Evolutionary conservation across 352 stramenopile species (phyloP), one percentile per base, ranked within the genome.

Genomic region (Pythium insidiosum): DNA sequence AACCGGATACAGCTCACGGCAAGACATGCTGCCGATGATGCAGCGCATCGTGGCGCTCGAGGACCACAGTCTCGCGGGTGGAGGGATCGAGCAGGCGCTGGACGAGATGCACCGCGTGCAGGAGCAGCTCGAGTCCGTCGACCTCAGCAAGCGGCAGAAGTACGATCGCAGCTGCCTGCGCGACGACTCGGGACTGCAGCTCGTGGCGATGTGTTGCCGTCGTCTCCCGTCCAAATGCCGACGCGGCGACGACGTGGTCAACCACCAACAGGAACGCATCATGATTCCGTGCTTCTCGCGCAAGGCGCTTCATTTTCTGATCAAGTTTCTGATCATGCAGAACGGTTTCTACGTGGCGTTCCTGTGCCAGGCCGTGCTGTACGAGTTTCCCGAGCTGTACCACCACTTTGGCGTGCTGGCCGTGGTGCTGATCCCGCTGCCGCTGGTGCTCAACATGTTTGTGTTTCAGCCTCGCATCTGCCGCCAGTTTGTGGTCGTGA

Each of bases 91-190:
- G 16, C 12, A 47, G 18, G 47, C 47, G 11, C 31, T 54, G 25
- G 38, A 47, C 38, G 47, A 47, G 47, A 54, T 54, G 47, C 47
- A 54, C n/a, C 38, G 43, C 28, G 47, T 54, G 22, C 47, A 54
- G 18, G 47, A 54, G 16, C n/a, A 28, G 1, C 47, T 47, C 6
- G 47, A 54, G 18, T 47, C 47, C 11, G 30, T 30, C 22, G 25
- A 54, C 30, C 47, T 47, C 30, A 12, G 23, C 18, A 47, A 29
- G 24, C 38, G n/a, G 31, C 25, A 24, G 25, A 2, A 22, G n/a
- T n/a, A n/a, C n/a, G n/a, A n/a, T n/a, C n/a, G n/a, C n/a, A n/a
- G n/a, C n/a, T n/a, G n/a, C n/a, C n/a, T 55, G 1, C 23, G 30
- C 34, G 39, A 56, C 34, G 48, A 56, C 26, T 45, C 39, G 5